These are phyloP conservation scores for Phanerochaete sordida DNA, from an alignment of 768 basidiomycete genomes.

Conservation along the genomic window DNA sequence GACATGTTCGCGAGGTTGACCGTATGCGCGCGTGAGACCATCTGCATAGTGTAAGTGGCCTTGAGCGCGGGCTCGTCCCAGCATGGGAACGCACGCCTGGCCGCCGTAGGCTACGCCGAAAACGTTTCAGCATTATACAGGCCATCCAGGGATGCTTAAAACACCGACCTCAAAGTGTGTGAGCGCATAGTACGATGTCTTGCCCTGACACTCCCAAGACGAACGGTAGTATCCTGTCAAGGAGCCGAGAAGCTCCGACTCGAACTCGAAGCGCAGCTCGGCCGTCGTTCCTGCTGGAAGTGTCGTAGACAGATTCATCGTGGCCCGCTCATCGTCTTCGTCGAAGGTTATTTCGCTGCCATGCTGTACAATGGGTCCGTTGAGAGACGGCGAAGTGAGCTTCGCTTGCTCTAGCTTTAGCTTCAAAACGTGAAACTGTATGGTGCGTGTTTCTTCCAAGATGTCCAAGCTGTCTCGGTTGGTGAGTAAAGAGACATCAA, in stretches of 20 bases:
- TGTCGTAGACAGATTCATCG: slow-evolving; percentile 51
- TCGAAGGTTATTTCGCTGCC: slow-evolving; percentile 56
- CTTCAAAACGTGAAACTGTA: slow-evolving; percentile 64
- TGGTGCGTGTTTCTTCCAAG: slow-evolving; percentile 50
- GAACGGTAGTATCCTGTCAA: slow-evolving; percentile 88
- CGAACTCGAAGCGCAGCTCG: slow-evolving; percentile 66
- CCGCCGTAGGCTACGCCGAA: slow-evolving; percentile 67
- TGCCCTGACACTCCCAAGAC: slow-evolving; percentile 57
- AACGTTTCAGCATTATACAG: too few relatives aligned
- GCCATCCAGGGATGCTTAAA: too few relatives aligned
- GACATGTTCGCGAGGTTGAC: slow-evolving; percentile 89
- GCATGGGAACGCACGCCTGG: slow-evolving; percentile 79
- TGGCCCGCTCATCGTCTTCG: slow-evolving; percentile 59
- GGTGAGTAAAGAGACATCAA: too few relatives aligned
- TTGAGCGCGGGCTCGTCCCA: slow-evolving; percentile 95
- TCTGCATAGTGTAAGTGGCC: slow-evolving; percentile 71
- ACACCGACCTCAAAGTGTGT: slow-evolving; percentile 83
- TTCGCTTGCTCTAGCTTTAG: slow-evolving; percentile 56
- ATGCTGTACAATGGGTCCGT: slow-evolving; percentile 40
- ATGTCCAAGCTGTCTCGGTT: slow-evolving; percentile 72
- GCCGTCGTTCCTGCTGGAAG: slow-evolving; percentile 69
- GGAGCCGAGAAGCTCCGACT: slow-evolving; percentile 56
- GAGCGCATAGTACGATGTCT: slow-evolving; percentile 65
- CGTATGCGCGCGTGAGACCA: slow-evolving; percentile 74
- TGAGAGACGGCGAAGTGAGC: slow-evolving; percentile 50